Percentiles rank a stretch among this genome's conserved stretches.
Evolutionary conservation across 2,329 filamentous ascomycete species (phyloP).

Genomic region (Cladophialophora yegresii): DNA sequence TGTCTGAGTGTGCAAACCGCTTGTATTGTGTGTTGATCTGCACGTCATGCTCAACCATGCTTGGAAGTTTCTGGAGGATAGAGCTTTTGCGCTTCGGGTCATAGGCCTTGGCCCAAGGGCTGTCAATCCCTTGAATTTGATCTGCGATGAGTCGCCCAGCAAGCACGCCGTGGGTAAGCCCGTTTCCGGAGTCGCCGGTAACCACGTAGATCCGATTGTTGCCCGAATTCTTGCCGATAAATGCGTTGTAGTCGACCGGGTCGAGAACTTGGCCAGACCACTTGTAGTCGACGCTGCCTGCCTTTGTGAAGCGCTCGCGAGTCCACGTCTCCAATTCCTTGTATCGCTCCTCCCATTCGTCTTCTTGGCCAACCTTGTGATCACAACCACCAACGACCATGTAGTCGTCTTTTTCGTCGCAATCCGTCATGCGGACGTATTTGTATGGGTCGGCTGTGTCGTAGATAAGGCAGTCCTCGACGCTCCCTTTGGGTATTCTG

Average conservation of each 20-base stretch:
- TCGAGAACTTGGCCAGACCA: slow-evolving; percentile 63
- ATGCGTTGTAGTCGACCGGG: slow-evolving; percentile 58
- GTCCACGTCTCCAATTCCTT: slow-evolving; percentile 57
- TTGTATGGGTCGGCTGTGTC: slow-evolving; percentile 59
- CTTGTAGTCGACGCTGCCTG: slow-evolving; percentile 54
- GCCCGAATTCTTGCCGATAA: slow-evolving; percentile 59
- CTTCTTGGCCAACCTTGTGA: slow-evolving; percentile 60
- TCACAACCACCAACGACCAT: slow-evolving; percentile 60
- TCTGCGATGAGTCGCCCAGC: slow-evolving; percentile 57
- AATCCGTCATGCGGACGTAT: slow-evolving; percentile 57
- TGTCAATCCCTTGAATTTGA: slow-evolving; percentile 54
- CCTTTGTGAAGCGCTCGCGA: slow-evolving; percentile 55
- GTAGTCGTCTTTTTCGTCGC: slow-evolving; percentile 58
- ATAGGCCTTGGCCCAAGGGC: slow-evolving; percentile 6
- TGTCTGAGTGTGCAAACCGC: slow-evolving; percentile 56
- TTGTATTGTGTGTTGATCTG: slow-evolving; percentile 61
- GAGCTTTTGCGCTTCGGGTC: slow-evolving; percentile 39
- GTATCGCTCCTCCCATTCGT: slow-evolving; percentile 49
- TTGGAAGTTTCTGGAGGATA: slow-evolving; percentile 50
- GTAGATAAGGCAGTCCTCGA: slow-evolving; percentile 60
- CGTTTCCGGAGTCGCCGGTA: slow-evolving; percentile 61
- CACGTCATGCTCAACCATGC: slow-evolving; percentile 55
- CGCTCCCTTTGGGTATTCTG: slow-evolving; percentile 54
- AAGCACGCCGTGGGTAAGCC: slow-evolving; percentile 59
- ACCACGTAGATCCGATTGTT: slow-evolving; percentile 56